These are phyloP conservation scores for Knufia petricola DNA, from an alignment of 2,329 filamentous ascomycete genomes.

Conservation along the genomic window DNA sequence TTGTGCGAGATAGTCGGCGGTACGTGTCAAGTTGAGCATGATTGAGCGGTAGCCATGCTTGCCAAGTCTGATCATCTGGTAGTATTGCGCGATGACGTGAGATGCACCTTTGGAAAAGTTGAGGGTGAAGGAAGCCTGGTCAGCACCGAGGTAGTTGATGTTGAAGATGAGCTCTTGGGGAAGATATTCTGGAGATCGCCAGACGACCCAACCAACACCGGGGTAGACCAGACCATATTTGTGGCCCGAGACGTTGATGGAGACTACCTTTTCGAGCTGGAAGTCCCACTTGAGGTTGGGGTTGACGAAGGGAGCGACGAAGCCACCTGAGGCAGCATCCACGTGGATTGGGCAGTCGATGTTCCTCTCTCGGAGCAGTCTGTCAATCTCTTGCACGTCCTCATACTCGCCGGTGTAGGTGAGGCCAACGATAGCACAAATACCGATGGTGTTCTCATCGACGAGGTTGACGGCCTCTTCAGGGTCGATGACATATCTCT, in stretches of 20 bases:
- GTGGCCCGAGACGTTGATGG: slow-evolving; percentile 90
- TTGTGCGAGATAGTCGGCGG: slow-evolving; percentile 73
- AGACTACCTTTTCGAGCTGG: slow-evolving; percentile 75
- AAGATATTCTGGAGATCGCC: slow-evolving; percentile 72
- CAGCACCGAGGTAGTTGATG: slow-evolving; percentile 95
- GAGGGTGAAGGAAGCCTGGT: slow-evolving; percentile 90
- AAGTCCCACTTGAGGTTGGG: slow-evolving; percentile 88
- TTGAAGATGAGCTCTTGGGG: slow-evolving; percentile 94
- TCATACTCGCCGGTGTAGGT: slow-evolving; percentile 97
- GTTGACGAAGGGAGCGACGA: slow-evolving; percentile 83
- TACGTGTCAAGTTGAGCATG: slow-evolving; percentile 87
- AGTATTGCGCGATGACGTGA: slow-evolving; percentile 94
- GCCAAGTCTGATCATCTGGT: slow-evolving; percentile 89
- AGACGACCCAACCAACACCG: slow-evolving; percentile 88
- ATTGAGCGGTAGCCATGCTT: slow-evolving; percentile 86
- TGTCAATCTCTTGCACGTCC: slow-evolving; percentile 84
- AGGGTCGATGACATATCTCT: slow-evolving; percentile 55
- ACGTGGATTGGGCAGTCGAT: slow-evolving; percentile 86
- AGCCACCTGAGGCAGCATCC: slow-evolving; percentile 83
- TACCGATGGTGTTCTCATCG: slow-evolving; percentile 73
- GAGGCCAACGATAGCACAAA: slow-evolving; percentile 81
- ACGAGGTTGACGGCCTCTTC: slow-evolving; percentile 51
- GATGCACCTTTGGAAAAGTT: slow-evolving; percentile 96
- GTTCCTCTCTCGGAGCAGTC: slow-evolving; percentile 63
- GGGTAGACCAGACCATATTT: slow-evolving; percentile 76